Evolutionary conservation across 208 protist species (phyloP).

Genomic region (Acanthamoeba healyi): DNA sequence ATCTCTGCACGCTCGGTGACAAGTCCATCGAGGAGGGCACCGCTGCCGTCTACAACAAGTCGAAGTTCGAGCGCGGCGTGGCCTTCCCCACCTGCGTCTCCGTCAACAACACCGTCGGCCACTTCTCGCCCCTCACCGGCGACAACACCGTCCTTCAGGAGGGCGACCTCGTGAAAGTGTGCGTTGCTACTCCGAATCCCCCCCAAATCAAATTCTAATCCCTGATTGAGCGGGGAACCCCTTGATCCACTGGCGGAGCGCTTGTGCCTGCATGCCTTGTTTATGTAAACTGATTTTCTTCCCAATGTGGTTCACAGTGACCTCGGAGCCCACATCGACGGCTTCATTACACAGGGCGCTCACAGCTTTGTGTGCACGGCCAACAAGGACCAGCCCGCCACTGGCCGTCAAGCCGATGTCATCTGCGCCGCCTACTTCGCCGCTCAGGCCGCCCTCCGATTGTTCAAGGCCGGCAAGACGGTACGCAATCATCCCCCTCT

Average conservation of each 20-base stretch:
- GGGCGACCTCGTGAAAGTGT: slow-evolving; percentile 98
- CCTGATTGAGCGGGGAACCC: not conserved
- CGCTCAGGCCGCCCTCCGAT: slow-evolving; percentile 92
- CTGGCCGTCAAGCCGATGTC: slow-evolving; percentile 94
- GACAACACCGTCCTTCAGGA: slow-evolving; percentile 92
- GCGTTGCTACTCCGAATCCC: slow-evolving; percentile 21
- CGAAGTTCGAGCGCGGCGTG: slow-evolving; percentile 96
- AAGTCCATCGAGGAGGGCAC: slow-evolving; percentile 82
- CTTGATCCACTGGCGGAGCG: not conserved
- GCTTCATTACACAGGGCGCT: slow-evolving; percentile 97
- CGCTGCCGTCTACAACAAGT: slow-evolving; percentile 88
- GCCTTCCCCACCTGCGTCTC: slow-evolving; percentile 99
- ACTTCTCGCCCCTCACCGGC: slow-evolving; percentile 96
- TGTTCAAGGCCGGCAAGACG: slow-evolving; percentile 88
- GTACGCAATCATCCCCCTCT: not conserved
- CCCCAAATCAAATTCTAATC: not conserved
- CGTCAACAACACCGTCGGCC: slow-evolving; percentile 98
- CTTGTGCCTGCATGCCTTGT: not conserved
- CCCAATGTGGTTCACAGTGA: slow-evolving; percentile 93
- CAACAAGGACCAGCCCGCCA: slow-evolving; percentile 88
- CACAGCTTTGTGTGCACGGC: slow-evolving; percentile 96
- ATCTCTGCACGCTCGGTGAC: slow-evolving; percentile 88
- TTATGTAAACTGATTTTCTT: not conserved
- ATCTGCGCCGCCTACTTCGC: slow-evolving; percentile 97
- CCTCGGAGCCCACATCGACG: slow-evolving; percentile 98